Conservation (phyloP, 169 alveolate genomes). For the Perkinsus chesapeaki region DNA sequence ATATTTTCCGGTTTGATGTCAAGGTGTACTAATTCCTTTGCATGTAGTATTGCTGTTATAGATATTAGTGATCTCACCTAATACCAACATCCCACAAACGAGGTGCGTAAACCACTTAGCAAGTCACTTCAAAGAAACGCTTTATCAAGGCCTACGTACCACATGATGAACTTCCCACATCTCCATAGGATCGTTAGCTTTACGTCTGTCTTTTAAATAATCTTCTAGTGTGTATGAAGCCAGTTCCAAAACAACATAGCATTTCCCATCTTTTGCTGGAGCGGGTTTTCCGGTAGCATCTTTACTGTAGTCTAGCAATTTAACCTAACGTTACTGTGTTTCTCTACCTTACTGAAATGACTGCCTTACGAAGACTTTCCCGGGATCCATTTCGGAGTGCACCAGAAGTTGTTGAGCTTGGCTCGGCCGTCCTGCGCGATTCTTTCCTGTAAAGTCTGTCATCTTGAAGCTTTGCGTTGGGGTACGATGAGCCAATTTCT, state of each 20-base stretch:
- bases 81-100: no score
- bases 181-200: neutral
- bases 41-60: conserved; percentile 21
- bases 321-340: neutral
- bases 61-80: neutral
- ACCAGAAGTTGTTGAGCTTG: neutral
- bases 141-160: neutral
- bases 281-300: neutral
- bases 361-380: neutral
- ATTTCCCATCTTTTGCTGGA: neutral
- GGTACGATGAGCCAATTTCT: neutral
- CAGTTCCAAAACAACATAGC: neutral
- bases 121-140: neutral
- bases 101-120: no score
- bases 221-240: neutral
- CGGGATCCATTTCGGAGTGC: neutral
- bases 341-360: neutral
- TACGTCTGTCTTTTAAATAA: neutral
- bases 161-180: neutral
- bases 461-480: neutral
- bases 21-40: conserved; percentile 25
- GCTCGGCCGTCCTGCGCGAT: neutral
- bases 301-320: neutral
- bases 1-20: conserved; percentile 34
- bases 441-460: neutral